Conservation (phyloP, 2,329 filamentous ascomycete genomes). For the Aureobasidium musti region DNA sequence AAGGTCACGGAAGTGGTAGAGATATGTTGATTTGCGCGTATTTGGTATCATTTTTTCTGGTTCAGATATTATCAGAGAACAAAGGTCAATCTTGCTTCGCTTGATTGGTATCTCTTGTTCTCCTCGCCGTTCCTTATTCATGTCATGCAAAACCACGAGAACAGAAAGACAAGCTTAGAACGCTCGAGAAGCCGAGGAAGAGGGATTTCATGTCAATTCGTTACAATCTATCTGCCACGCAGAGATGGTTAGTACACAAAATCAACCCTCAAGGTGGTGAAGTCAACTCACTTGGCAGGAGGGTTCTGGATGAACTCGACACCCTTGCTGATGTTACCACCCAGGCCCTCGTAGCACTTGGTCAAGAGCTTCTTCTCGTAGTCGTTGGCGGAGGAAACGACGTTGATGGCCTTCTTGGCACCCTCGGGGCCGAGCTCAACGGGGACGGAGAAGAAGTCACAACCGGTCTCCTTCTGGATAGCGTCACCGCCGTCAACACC, state of each 20-base stretch:
- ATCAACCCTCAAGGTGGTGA: too few relatives aligned
- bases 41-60: too few relatives aligned
- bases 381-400: slow-evolving; percentile 73
- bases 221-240: slow-evolving; percentile 25
- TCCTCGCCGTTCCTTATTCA: too few relatives aligned
- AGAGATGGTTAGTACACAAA: not conserved
- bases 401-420: slow-evolving; percentile 81
- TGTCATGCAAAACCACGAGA: not conserved
- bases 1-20: too few relatives aligned
- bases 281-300: slow-evolving; percentile 73
- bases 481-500: slow-evolving; percentile 85
- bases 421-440: slow-evolving; percentile 88
- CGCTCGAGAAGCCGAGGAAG: not conserved
- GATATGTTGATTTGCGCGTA: too few relatives aligned
- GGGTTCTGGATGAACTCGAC: slow-evolving; percentile 85
- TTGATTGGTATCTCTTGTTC: too few relatives aligned
- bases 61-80: too few relatives aligned
- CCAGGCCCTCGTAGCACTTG: slow-evolving; percentile 73
- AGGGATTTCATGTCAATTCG: slow-evolving; percentile 14
- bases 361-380: slow-evolving; percentile 87
- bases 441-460: slow-evolving; percentile 94
- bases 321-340: slow-evolving; percentile 94
- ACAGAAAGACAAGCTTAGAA: not conserved
- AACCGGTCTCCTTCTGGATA: slow-evolving; percentile 77
- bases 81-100: too few relatives aligned